Percentiles rank a stretch among this genome's conserved stretches.
These are phyloP conservation scores for Irpex sp. DNA, from an alignment of 1,284 basidiomycete genomes.

Conservation along the genomic window DNA sequence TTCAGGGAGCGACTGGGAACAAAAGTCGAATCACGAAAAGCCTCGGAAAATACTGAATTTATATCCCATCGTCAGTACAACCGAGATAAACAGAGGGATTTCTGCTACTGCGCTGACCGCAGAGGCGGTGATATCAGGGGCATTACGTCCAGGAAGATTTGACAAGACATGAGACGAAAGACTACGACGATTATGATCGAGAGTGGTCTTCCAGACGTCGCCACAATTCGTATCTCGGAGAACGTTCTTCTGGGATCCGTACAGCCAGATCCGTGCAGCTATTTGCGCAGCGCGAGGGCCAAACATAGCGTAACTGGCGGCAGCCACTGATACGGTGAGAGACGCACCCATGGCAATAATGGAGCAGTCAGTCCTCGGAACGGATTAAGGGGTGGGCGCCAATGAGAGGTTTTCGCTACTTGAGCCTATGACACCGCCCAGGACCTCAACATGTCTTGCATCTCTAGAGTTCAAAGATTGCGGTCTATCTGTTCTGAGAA, in stretches of 20 bases:
- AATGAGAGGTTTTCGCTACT: neutral
- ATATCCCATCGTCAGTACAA: neutral
- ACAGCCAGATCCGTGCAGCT: neutral
- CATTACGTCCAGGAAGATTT: no score
- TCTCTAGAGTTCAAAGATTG: no score
- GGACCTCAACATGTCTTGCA: no score
- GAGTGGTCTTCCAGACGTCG: no score
- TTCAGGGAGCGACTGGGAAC: neutral
- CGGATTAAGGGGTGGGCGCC: neutral
- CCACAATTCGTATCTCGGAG: no score
- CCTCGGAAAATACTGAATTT: neutral
- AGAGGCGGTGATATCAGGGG: neutral
- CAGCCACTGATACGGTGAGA: neutral
- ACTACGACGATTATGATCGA: no score
- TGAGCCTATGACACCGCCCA: neutral
- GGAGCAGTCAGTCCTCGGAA: neutral
- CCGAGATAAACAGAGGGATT: neutral
- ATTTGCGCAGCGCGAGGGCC: no score
- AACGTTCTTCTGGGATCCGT: neutral
- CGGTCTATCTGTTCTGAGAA: no score
- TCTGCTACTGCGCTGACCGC: neutral
- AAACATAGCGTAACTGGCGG: no score
- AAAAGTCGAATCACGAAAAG: neutral
- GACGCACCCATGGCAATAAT: constrained; percentile 1
- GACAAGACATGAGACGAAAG: no score